Conservation (phyloP, 1,139 yeast species). For the Casaregolazyma lundiana region DNA sequence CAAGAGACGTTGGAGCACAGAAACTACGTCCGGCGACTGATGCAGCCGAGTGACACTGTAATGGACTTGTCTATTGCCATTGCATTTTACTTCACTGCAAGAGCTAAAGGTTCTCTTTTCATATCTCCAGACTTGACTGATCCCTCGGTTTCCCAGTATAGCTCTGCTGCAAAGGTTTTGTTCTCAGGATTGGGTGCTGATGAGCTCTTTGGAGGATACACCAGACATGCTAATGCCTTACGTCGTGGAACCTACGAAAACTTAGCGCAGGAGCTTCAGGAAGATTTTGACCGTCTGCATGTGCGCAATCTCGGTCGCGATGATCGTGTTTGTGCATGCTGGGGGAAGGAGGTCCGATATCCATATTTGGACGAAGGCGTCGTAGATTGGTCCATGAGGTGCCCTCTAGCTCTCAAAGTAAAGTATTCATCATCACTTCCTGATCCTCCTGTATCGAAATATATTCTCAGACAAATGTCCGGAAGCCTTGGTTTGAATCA, state of each 20-base stretch:
- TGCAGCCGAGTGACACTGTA: constrained; percentile 82
- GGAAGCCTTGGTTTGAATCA: constrained; percentile 40
- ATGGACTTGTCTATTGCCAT: constrained; percentile 95
- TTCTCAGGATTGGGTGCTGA: constrained; percentile 98
- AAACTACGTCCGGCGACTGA: constrained; percentile 53
- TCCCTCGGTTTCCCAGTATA: constrained; percentile 7
- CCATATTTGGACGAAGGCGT: constrained; percentile 74
- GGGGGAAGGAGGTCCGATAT: constrained; percentile 90
- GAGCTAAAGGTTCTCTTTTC: constrained; percentile 41
- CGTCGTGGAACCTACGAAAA: constrained; percentile 30
- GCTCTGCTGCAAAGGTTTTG: constrained; percentile 49
- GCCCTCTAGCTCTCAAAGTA: constrained; percentile 35
- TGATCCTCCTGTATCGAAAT: constrained; percentile 48
- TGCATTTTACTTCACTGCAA: constrained; percentile 88
- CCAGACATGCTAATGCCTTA: constrained; percentile 54
- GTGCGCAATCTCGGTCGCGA: constrained; percentile 83
- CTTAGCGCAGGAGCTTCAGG: constrained; percentile 51
- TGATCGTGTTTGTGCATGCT: constrained; percentile 75
- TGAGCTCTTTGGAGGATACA: constrained; percentile 90
- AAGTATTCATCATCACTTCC: constrained; percentile 9
- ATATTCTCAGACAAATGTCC: constrained; percentile 62
- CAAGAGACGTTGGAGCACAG: constrained; percentile 54
- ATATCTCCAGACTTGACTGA: constrained; percentile 17
- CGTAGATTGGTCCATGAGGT: constrained; percentile 43
- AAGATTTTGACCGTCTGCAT: constrained; percentile 71